These are phyloP conservation scores for Hanseniaspora pseudoguilliermondii DNA, from an alignment of 805 yeast species.

Conservation along the genomic window DNA sequence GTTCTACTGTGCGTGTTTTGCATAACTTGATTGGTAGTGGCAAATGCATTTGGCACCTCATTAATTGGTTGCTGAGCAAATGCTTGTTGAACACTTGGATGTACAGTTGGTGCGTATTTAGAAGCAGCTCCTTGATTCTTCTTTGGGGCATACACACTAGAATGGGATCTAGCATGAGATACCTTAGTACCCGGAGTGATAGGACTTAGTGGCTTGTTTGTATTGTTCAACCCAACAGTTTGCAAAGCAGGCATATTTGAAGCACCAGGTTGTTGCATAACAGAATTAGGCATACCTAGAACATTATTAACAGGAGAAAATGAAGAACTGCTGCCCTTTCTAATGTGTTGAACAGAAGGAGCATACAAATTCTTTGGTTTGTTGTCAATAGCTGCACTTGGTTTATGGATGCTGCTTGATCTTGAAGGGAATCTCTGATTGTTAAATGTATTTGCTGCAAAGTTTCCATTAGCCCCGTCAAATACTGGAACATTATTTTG, in stretches of 20 bases:
- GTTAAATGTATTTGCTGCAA: not conserved
- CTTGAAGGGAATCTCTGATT: slow-evolving; percentile 12
- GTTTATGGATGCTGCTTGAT: not conserved
- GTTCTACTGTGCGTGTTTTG: not conserved
- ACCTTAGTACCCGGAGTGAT: slow-evolving; percentile 13
- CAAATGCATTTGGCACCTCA: not conserved
- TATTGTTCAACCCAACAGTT: slow-evolving; percentile 1
- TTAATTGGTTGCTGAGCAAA: slow-evolving; percentile 2
- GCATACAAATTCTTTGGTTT: slow-evolving; percentile 5
- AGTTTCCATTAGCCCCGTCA: not conserved
- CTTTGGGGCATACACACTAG: slow-evolving; percentile 26
- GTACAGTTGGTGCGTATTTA: slow-evolving; percentile 31
- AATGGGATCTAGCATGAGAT: slow-evolving; percentile 23
- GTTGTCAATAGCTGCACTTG: not conserved
- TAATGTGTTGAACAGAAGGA: not conserved
- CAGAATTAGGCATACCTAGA: not conserved
- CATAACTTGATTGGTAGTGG: not conserved
- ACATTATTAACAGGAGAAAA: slow-evolving; percentile 8
- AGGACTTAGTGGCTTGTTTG: slow-evolving; percentile 13
- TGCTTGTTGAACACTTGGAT: slow-evolving; percentile 21
- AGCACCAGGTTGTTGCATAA: not conserved
- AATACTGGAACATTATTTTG: not conserved
- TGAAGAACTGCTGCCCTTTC: slow-evolving; percentile 8
- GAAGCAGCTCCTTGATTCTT: slow-evolving; percentile 22
- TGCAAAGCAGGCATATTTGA: slow-evolving; percentile 13